Base-by-base conservation (phyloP, 2,329 filamentous ascomycete species). In the Curvularia eragrostidis region DNA sequence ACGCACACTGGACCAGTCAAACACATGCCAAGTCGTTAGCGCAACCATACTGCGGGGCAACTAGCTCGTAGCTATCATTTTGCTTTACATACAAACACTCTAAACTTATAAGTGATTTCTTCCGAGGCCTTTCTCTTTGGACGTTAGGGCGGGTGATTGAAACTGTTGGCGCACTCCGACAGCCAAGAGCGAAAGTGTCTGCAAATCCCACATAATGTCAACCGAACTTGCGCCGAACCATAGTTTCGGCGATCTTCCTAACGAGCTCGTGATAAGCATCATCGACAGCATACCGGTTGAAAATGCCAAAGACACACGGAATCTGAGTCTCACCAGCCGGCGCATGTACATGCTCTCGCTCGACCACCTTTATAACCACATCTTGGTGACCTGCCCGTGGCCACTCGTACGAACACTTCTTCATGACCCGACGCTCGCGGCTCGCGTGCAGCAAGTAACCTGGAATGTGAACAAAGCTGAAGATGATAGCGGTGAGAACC, bases 321-420 rank as follows among this genome's bases (percentile, higher is more conserved):
- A 18, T 38, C 50, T 57, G 10, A 49, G 55, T 18, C 38, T 54
- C 30, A 54, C 24, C 41, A 54, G 50, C 18, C 50, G 54, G 9
- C 54, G 54, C 28, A 54, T 57, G 50, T 53, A 54, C 15, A 48
- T 19, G 10, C 50, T 57, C 12, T 48, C 54, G 9, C 49, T 57
- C 28, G 43, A 49, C 39, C 50, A 54, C 47, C 10, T 57, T 1
- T 57, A 57, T 44, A 13, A 18, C 41, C 43, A 26, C 30, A 19
- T 57, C 23, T 26, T 48, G 26, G 44, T 57, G 34, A 21, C 43
- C 34, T 41, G 50, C 18, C 55, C 55, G 15, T 57, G 54, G 54
- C 54, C 44, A 38, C 54, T 57, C 2, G 1, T 48, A 12, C 49
- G 49, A 19, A 57, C 43, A 10, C 28, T 57, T 12, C 32, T 42